Evolutionary conservation across 441 rosid genomes (phyloP).

Genomic region (Populus trichocarpa): DNA sequence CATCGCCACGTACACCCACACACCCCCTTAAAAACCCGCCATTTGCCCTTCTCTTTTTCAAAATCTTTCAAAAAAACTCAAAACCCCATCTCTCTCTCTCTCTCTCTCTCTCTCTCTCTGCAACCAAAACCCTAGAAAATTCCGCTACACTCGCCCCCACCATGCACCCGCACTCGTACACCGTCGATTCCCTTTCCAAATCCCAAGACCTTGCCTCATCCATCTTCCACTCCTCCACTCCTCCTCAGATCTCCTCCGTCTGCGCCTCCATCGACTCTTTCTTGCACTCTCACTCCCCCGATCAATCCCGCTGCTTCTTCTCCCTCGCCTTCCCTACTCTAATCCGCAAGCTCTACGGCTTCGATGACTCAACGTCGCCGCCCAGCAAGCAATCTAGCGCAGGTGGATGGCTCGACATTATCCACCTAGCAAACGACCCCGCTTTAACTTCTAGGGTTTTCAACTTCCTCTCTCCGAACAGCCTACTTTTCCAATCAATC

Average conservation of each 20-base stretch:
- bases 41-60: constrained; percentile 47
- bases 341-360: constrained; percentile 72
- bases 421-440: constrained; percentile 39
- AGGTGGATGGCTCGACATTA: constrained; percentile 69
- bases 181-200: constrained; percentile 63
- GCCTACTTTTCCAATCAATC: constrained; percentile 54
- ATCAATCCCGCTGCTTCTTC: constrained; percentile 84
- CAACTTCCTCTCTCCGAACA: constrained; percentile 53
- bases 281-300: constrained; percentile 57
- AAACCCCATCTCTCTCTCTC: background rate
- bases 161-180: constrained; percentile 68
- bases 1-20: constrained; percentile 36
- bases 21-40: constrained; percentile 52
- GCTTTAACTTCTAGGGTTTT: constrained; percentile 47
- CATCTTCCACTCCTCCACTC: constrained; percentile 56
- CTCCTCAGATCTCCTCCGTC: constrained; percentile 56
- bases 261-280: constrained; percentile 60
- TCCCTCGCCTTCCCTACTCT: constrained; percentile 63
- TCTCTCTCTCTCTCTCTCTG: constrained; percentile 4
- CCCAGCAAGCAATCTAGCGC: constrained; percentile 6
- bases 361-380: constrained; percentile 45
- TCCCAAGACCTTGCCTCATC: constrained; percentile 63
- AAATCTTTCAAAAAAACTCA: constrained; percentile 23
- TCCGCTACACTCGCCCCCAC: background rate
- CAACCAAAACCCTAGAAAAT: constrained; percentile 1